Evolutionary conservation across 345 rosid genomes (phyloP).

Genomic region (Salix exigua): DNA sequence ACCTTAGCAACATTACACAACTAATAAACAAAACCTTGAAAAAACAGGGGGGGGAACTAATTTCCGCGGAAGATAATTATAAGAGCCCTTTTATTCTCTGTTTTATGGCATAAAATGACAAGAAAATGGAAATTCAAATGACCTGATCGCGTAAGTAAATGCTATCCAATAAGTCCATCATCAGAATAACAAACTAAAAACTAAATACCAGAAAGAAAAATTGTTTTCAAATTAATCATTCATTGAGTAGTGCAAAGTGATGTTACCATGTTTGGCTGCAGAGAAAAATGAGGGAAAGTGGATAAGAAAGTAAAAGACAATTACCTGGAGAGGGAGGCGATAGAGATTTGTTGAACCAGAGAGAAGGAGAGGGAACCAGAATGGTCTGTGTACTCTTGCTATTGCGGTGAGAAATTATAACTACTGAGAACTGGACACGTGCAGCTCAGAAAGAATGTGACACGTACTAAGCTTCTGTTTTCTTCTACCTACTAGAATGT

Average conservation of each 20-base stretch:
- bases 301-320: background rate
- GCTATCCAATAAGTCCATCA: background rate
- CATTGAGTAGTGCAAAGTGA: background rate
- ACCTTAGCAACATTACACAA: background rate
- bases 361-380: background rate
- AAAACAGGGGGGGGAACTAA: background rate
- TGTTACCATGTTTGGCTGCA: background rate
- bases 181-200: background rate
- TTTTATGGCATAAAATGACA: background rate
- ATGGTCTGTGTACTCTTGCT: background rate
- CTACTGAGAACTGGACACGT: background rate
- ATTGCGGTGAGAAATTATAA: background rate
- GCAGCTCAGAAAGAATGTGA: background rate
- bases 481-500: constrained; percentile 20
- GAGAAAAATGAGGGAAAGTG: constrained; percentile 2
- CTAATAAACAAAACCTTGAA: background rate
- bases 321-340: constrained; percentile 8
- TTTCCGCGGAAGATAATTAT: background rate
- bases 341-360: background rate
- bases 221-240: background rate
- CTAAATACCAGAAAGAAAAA: background rate
- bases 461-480: constrained; percentile 3
- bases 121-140: background rate
- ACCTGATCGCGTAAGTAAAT: background rate
- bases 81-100: background rate